Evolutionary conservation across 1,284 basidiomycete species (phyloP).

Genomic region (Wolfiporia cocos): DNA sequence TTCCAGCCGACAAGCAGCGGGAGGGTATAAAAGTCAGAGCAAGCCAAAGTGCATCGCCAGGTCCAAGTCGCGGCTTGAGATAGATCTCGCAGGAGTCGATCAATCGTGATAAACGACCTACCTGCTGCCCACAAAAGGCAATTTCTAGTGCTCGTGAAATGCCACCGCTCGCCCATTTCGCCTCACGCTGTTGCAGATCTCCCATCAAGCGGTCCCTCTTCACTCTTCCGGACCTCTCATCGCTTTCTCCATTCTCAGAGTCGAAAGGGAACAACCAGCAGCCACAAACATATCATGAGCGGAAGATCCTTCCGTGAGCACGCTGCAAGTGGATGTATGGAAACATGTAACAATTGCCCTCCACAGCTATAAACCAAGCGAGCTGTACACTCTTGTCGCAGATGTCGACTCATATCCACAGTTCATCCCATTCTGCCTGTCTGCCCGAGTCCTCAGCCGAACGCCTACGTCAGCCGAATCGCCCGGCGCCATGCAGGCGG

Average conservation of each 20-base stretch:
- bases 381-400: constrained; percentile 85
- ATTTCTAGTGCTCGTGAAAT: constrained; percentile 6
- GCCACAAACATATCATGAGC: constrained; percentile 47
- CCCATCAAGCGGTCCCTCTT: constrained; percentile 28
- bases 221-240: constrained; percentile 33
- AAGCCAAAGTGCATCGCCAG: no score
- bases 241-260: constrained; percentile 31
- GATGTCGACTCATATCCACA: constrained; percentile 82
- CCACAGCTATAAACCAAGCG: constrained; percentile 58
- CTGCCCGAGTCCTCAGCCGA: constrained; percentile 60
- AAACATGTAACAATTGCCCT: constrained; percentile 7
- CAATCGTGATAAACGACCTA: no score
- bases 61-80: no score
- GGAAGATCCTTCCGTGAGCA: constrained; percentile 76
- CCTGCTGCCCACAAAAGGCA: no score
- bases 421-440: constrained; percentile 89
- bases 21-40: background rate
- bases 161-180: constrained; percentile 15
- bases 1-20: background rate
- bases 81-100: no score
- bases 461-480: constrained; percentile 14
- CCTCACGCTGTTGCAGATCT: constrained; percentile 2
- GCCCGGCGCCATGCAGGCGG: constrained; percentile 60
- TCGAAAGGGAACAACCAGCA: constrained; percentile 19
- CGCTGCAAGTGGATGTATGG: constrained; percentile 7